phyloP scores from a whole-genome alignment of 495 filamentous ascomycete genomes.

The Penicillium bialowiezense region DNA sequence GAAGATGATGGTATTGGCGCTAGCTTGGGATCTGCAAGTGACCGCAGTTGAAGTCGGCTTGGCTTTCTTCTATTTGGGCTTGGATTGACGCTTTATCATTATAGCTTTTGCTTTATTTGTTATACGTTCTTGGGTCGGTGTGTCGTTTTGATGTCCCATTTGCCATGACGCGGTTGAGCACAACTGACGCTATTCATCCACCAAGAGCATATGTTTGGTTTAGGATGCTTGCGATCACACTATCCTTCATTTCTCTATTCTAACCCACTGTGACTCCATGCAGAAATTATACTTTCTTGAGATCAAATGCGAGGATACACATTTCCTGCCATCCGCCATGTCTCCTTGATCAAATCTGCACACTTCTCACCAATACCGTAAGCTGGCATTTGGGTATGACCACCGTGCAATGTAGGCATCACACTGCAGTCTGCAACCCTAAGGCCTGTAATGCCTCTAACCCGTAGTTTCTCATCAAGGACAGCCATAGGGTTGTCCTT shows the following conservation, averaged over 20 bases:
- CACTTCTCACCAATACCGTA: slow-evolving; percentile 61
- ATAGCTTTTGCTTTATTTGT: too few relatives aligned
- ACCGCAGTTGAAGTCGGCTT: slow-evolving; percentile 1
- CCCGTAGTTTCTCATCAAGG: slow-evolving; percentile 51
- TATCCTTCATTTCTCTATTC: too few relatives aligned
- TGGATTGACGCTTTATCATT: too few relatives aligned
- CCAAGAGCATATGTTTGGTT: too few relatives aligned
- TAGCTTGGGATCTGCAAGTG: slow-evolving; percentile 5
- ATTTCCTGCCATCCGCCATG: slow-evolving; percentile 26
- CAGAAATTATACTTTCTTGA: too few relatives aligned
- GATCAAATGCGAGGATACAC: slow-evolving; percentile 20
- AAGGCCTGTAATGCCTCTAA: slow-evolving; percentile 49
- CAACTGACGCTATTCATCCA: too few relatives aligned
- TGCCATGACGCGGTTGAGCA: too few relatives aligned
- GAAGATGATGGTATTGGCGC: slow-evolving; percentile 4
- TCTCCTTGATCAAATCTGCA: slow-evolving; percentile 53
- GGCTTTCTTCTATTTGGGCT: neutral
- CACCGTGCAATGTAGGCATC: slow-evolving; percentile 53
- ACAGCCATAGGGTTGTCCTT: slow-evolving; percentile 47
- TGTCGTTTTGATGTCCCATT: too few relatives aligned
- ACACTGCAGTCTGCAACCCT: slow-evolving; percentile 56
- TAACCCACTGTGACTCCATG: too few relatives aligned
- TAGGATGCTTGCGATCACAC: too few relatives aligned
- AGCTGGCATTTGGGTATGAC: slow-evolving; percentile 58
- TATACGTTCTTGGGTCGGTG: too few relatives aligned